Base-by-base conservation (phyloP, 202 grass and related monocot genomes). In the Panicum hallii region DNA sequence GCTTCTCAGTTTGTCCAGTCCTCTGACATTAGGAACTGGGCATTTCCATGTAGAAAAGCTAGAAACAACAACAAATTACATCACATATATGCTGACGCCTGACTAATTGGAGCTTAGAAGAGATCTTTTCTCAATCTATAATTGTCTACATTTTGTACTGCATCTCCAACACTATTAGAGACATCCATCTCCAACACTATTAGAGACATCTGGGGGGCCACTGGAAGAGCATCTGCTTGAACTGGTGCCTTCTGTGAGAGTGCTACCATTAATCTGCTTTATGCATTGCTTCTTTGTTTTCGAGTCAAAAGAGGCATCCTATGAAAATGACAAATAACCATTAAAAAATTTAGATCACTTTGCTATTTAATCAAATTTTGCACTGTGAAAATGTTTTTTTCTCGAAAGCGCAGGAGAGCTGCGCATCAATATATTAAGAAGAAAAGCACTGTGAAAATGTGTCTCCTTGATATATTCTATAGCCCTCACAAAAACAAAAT, bases 221-320 rank as follows among this genome's bases (percentile, higher is more conserved):
- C 50, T 88, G 56, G 90, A 89, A 82, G 88, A 91, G 72, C 84
- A 91, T 83, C 86, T 77, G 72, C 90, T 93, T 79, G 87, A 94
- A 88, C 86, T 93, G 66, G 80, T 90, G 63, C 56, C 74, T 82
- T 83, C 88, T 78, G 85, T 54, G 79, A 66, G 41, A 71, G 54
- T 63, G 67, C 83, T 89, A 65, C 79, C 80, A 65, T 84, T 82
- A 82, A 47, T 89, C 45, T 87, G 41, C 17, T 75, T 45, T 63
- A 75, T 62, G 63, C 67, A 85, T 49, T 86, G 86, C 80, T 82
- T 82, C 82, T 90, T 87, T 84, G 75, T 94, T 83, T 83, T 97
- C 69, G 64, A 85, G 70, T 89, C 86, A 63, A 81, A 87, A 42
- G 88, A 87, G 48, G 83, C 82, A 73, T 97, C 86, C 94, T 97